Evolutionary conservation across 1,284 basidiomycete genomes (phyloP), one percentile per base, ranked within the genome.

Genomic region (Mycosarcoma mackinlayi): DNA sequence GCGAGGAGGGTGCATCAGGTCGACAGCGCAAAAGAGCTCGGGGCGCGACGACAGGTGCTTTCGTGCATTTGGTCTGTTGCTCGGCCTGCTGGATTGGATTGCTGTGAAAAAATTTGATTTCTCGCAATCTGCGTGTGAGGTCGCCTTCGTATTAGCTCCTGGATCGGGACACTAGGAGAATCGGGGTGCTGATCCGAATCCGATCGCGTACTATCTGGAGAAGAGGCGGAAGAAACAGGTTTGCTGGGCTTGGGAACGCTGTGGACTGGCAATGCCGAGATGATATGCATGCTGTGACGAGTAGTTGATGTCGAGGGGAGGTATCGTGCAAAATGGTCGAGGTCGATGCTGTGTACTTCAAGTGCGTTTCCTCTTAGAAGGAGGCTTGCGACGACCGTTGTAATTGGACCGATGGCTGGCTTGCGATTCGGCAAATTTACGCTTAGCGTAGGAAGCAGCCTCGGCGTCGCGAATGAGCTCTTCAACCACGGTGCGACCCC

Each of bases 381-480:
- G 48, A 39, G 63, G 63, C 44, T 66, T 66, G 28, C 57, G 52
- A 11, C 63, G 47, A 3, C 63, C 63, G 18, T 66, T 66, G 48
- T 66, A 66, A 44, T 66, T 66, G 39, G 63, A 60, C 9, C 52
- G 46, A 18, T 67, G 64, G 25, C 58, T 62, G 16, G 55, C 59
- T 34, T 68, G 65, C 23, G 64, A 72, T 69, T 95, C 92, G 62
- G 88, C 88, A 83, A 94, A 97, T 85, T 97, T 98, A 85, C 89
- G 89, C 86, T 97, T 97, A 35, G 94, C 92, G 82, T 96, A 97
- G 55, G 89, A 87, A 75, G 88, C 89, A 18, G 92, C 88, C 81
- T 92, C 90, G 2, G 91, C 89, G 84, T 98, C 94, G 68, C 90
- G 89, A 46, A 97, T 88, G 18, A 98, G 85, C 78, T 93, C 91